phyloP scores from a whole-genome alignment of 148 eudicot genomes.

The Diospyros lotus region DNA sequence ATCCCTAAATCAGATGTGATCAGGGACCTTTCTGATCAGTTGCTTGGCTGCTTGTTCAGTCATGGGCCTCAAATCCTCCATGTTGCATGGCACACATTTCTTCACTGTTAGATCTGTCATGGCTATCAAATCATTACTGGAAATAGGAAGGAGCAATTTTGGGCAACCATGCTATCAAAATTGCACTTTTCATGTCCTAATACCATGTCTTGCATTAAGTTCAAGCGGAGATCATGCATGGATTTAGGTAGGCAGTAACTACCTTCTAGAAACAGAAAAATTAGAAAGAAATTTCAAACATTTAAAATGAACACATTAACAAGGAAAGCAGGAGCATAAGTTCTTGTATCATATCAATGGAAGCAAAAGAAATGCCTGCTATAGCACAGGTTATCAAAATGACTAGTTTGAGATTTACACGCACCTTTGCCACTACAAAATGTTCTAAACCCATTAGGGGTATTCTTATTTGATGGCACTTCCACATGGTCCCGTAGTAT shows the following conservation, averaged over 20 bases:
- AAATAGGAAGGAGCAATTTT: background rate
- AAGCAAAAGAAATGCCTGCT: background rate
- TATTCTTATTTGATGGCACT: conserved; percentile 39
- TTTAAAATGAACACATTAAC: background rate
- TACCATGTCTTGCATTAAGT: background rate
- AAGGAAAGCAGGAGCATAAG: background rate
- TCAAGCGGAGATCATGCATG: background rate
- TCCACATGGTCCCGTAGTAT: conserved; percentile 40
- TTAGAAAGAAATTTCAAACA: background rate
- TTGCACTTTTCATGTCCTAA: background rate
- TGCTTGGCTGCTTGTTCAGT: conserved; percentile 60
- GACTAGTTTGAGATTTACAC: conserved; percentile 24
- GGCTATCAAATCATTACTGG: conserved; percentile 2
- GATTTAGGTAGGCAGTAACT: no score
- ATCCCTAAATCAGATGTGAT: background rate
- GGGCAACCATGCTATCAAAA: background rate
- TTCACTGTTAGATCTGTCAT: conserved; percentile 60
- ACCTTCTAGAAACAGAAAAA: background rate
- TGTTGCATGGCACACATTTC: conserved; percentile 88
- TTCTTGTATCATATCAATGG: background rate
- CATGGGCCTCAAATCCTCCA: conserved; percentile 72
- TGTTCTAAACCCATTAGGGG: conserved; percentile 44
- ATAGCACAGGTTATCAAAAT: background rate
- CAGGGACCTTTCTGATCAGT: conserved; percentile 47
- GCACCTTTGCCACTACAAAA: conserved; percentile 66